Evolutionary conservation across 306 rosid genomes (phyloP), one percentile per base, ranked within the genome.

Genomic region (Argentina anserina): DNA sequence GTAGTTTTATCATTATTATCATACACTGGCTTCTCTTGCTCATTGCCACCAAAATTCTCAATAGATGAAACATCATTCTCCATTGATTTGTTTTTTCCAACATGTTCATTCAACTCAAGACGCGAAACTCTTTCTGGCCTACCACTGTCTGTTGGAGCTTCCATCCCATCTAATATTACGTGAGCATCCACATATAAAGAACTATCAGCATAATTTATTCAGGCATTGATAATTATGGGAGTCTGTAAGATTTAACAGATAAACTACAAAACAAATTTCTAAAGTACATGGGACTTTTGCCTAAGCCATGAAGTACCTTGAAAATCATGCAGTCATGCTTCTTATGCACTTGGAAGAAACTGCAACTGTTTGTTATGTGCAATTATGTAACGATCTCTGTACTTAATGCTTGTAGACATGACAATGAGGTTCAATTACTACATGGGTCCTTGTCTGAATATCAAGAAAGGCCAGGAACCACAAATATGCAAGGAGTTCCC

Each of bases 1-100:
- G 45, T 72, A 75, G 75, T 75, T 65, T 63, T 82, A 49, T 83
- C 79, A 72, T 68, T 68, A 42, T 64, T 70, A 39, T 80, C 83
- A 26, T 70, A 63, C 36, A 40, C 41, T 18, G 36, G 62, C 72
- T 79, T 50, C 69, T 40, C 74, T 49, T 63, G 73, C 21, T 39
- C 62, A 20, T 62, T 70, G 69, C 55, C 49, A 50, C 80, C 42
- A 11, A 40, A 69, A 49, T 76, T 75, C 74, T 58, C 79, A 25
- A 73, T 72, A 46, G 33, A 29, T 21, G 70, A 64, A 69, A 21
- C 77, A 37, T 63, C 77, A 58, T 49, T 75, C 47, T 80, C 63
- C 3, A 21, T 12, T 11, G 56, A 45, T 70, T 50, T 76, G 11
- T 29, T 70, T 41, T 61, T 78, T 39, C 75, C 80, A 33, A 36